Percentiles rank a stretch among this genome's conserved stretches.
These are phyloP conservation scores for Exserohilum turcica DNA, from an alignment of 2,329 filamentous ascomycete genomes.

Conservation along the genomic window DNA sequence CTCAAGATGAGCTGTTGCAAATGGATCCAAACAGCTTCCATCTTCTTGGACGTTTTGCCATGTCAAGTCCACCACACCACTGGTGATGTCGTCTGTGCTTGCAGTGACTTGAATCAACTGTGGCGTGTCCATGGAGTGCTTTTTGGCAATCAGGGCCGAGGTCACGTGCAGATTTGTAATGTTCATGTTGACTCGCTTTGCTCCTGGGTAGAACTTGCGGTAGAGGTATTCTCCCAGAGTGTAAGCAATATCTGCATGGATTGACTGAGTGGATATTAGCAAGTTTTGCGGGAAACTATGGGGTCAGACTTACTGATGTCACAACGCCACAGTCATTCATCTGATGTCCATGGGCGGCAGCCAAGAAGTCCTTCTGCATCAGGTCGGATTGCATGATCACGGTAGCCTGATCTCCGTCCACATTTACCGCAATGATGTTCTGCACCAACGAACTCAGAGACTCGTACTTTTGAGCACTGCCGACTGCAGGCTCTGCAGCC, in stretches of 20 bases:
- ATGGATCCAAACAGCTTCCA: conserved; percentile 4
- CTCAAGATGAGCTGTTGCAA: conserved; percentile 8
- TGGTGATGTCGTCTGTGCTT: conserved; percentile 10
- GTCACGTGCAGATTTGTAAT: background rate
- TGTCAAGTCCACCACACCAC: conserved; percentile 7
- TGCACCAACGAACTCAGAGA: background rate
- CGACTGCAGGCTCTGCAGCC: background rate
- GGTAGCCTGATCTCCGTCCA: background rate
- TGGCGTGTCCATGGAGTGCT: conserved; percentile 4
- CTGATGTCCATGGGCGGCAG: conserved; percentile 21
- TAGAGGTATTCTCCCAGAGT: conserved; percentile 56
- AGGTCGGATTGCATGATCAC: conserved; percentile 19
- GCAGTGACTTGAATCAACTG: conserved; percentile 11
- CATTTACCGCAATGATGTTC: background rate
- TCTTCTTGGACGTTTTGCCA: conserved; percentile 14
- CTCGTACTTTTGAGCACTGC: conserved; percentile 3
- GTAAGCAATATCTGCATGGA: conserved; percentile 54
- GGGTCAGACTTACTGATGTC: conserved; percentile 27
- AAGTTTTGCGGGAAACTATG: background rate
- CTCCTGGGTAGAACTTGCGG: background rate
- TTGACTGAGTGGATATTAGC: conserved; percentile 42
- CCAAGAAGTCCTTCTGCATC: conserved; percentile 14
- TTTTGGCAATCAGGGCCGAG: background rate
- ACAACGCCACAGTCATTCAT: conserved; percentile 29
- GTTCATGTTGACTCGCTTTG: background rate